These are phyloP conservation scores for Salisapilia sapeloensis DNA, from an alignment of 352 stramenopile species.

Conservation along the genomic window DNA sequence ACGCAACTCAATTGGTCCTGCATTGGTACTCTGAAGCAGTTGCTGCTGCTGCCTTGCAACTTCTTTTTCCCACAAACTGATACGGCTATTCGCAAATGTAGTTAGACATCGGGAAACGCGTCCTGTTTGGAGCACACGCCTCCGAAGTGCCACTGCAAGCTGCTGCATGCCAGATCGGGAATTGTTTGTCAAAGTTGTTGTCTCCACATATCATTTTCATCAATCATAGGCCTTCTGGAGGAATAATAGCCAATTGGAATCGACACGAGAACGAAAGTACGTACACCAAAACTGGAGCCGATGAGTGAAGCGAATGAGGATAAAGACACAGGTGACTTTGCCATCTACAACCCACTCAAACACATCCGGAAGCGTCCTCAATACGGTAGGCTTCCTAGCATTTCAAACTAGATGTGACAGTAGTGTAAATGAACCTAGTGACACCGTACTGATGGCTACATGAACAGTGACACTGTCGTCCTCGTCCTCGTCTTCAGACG, in stretches of 20 bases:
- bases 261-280: too few relatives aligned
- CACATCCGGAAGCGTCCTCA: slow-evolving; percentile 43
- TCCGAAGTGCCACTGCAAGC: neutral
- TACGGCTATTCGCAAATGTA: slow-evolving; percentile 5
- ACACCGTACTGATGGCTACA: neutral
- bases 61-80: slow-evolving; percentile 34
- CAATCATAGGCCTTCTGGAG: neutral
- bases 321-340: slow-evolving; percentile 30
- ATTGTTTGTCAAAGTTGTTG: neutral
- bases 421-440: slow-evolving; percentile 3
- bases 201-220: neutral
- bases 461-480: slow-evolving; percentile 7
- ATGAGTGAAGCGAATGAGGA: too few relatives aligned
- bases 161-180: neutral
- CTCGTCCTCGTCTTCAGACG: slow-evolving; percentile 5
- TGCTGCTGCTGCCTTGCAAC: slow-evolving; percentile 21
- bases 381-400: slow-evolving; percentile 25
- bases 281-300: too few relatives aligned
- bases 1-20: slow-evolving; percentile 19
- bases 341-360: slow-evolving; percentile 57
- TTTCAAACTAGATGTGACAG: slow-evolving; percentile 7
- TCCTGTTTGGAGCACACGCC: neutral
- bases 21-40: slow-evolving; percentile 3
- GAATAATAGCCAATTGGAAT: neutral
- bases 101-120: neutral